phyloP scores from a whole-genome alignment of 1,139 yeast genomes.

The Kodamaea alishanica region DNA sequence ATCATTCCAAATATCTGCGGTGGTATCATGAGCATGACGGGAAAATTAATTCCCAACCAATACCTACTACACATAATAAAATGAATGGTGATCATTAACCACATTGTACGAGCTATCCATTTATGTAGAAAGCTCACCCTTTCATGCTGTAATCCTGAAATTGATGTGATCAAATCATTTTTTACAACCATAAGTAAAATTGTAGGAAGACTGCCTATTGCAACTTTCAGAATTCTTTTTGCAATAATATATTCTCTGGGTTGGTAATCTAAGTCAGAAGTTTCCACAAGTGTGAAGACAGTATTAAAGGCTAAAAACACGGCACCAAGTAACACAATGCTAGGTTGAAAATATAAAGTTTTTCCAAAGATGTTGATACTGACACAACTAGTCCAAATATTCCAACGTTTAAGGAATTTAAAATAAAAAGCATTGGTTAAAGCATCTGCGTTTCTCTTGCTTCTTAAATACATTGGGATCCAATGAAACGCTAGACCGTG shows the following conservation, averaged over 20 bases:
- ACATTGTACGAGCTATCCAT: constrained; percentile 44
- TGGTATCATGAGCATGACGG: constrained; percentile 43
- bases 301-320: constrained; percentile 29
- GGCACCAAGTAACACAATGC: constrained; percentile 27
- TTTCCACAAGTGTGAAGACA: constrained; percentile 25
- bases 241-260: constrained; percentile 39
- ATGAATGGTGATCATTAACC: constrained; percentile 38
- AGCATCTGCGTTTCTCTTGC: constrained; percentile 9
- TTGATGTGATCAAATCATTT: constrained; percentile 36
- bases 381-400: constrained; percentile 26
- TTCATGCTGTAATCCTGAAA: constrained; percentile 44
- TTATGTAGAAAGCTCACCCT: constrained; percentile 37
- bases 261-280: constrained; percentile 38
- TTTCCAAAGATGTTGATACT: constrained; percentile 19
- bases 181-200: constrained; percentile 36
- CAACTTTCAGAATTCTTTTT: constrained; percentile 42
- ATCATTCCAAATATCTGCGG: constrained; percentile 52
- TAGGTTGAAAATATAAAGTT: constrained; percentile 38
- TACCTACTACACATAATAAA: constrained; percentile 30
- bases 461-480: constrained; percentile 31
- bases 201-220: constrained; percentile 41
- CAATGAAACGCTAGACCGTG: constrained; percentile 45
- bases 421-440: constrained; percentile 18
- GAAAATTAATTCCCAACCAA: constrained; percentile 40
- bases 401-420: constrained; percentile 26